phyloP scores from a whole-genome alignment of 202 grass and related monocot species.

The Eragrostis tef region DNA sequence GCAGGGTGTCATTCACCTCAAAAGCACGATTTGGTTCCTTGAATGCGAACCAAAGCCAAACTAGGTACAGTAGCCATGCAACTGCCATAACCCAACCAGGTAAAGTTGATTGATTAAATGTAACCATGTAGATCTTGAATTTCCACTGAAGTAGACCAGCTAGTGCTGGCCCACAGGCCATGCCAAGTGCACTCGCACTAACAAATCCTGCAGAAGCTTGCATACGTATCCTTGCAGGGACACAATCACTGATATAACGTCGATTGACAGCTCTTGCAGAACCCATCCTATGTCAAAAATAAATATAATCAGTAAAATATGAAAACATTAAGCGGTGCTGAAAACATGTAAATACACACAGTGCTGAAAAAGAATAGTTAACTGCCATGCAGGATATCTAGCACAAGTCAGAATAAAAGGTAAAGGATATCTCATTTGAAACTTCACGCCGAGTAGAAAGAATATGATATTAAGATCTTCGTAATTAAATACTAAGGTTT shows the following conservation, averaged over 20 bases:
- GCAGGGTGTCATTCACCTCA: slow-evolving; percentile 44
- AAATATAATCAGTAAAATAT: slow-evolving; percentile 37
- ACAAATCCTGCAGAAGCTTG: slow-evolving; percentile 96
- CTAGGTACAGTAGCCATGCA: slow-evolving; percentile 80
- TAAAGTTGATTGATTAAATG: slow-evolving; percentile 78
- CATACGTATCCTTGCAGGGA: slow-evolving; percentile 86
- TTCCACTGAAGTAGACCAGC: slow-evolving; percentile 93
- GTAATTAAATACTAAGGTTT: slow-evolving; percentile 11
- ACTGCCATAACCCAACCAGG: slow-evolving; percentile 97
- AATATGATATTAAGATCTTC: background rate
- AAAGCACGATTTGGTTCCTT: slow-evolving; percentile 74
- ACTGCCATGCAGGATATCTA: slow-evolving; percentile 1
- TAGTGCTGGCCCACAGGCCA: slow-evolving; percentile 93
- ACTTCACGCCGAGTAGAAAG: background rate
- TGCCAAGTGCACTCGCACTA: slow-evolving; percentile 90
- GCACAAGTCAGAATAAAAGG: background rate
- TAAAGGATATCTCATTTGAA: slow-evolving; percentile 13
- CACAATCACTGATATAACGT: slow-evolving; percentile 94
- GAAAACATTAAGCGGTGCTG: slow-evolving; percentile 4
- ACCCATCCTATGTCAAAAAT: slow-evolving; percentile 68
- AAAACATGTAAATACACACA: slow-evolving; percentile 26
- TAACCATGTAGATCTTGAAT: slow-evolving; percentile 84
- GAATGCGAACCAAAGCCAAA: slow-evolving; percentile 77
- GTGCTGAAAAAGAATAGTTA: background rate
- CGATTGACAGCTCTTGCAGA: slow-evolving; percentile 96